Conservation (phyloP, 768 basidiomycete genomes). For the Mycena vitilis region DNA sequence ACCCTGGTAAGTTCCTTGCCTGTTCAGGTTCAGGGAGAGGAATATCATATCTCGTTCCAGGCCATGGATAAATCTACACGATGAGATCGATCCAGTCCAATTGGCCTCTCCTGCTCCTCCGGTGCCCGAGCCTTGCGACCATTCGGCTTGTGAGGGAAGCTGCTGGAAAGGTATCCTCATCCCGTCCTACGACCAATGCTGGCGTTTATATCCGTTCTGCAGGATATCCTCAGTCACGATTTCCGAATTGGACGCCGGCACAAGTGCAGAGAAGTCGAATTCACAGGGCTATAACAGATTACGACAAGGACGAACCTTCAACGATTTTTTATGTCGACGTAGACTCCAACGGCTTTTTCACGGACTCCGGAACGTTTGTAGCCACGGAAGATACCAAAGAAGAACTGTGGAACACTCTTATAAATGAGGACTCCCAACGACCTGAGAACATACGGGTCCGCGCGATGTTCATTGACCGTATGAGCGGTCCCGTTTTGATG, state of each 20-base stretch:
- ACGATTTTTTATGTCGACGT: constrained; percentile 57
- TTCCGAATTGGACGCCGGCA: constrained; percentile 66
- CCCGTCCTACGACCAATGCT: too few species aligned
- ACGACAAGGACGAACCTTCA: constrained; percentile 42
- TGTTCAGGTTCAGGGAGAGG: too few species aligned
- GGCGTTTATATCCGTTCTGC: neutral
- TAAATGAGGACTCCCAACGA: constrained; percentile 42
- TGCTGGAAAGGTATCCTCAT: constrained; percentile 48
- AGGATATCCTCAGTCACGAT: constrained; percentile 57
- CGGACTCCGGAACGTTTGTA: constrained; percentile 41
- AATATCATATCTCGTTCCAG: neutral
- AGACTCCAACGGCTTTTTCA: constrained; percentile 51
- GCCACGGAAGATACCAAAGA: constrained; percentile 36
- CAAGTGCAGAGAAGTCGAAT: constrained; percentile 59
- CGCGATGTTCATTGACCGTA: constrained; percentile 63
- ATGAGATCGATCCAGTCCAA: constrained; percentile 50
- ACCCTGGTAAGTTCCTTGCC: constrained; percentile 36
- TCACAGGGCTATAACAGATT: constrained; percentile 47
- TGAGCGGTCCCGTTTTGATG: constrained; percentile 64
- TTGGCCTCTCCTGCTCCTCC: constrained; percentile 47
- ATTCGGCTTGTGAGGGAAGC: constrained; percentile 45
- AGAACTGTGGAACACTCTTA: constrained; percentile 54
- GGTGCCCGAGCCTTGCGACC: constrained; percentile 52
- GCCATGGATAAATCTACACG: constrained; percentile 32
- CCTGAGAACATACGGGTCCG: constrained; percentile 56